A percentile compares a stretch with the other conserved stretches of the same genome.
These are phyloP conservation scores for Westerdykella aurantiaca DNA, from an alignment of 2,329 filamentous ascomycete genomes.

Conservation along the genomic window DNA sequence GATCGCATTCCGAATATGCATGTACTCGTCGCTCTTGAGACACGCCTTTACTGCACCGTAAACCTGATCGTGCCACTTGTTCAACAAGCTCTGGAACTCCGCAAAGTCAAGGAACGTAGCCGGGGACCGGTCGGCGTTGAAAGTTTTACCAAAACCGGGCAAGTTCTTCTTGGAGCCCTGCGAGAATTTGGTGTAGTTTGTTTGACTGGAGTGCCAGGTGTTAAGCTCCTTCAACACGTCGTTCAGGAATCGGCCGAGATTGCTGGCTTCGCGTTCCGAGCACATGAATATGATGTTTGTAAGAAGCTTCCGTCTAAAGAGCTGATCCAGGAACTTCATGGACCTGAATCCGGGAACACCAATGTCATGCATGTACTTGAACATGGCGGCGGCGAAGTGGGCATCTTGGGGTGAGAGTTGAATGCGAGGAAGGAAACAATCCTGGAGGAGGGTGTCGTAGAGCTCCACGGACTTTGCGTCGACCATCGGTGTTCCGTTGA, in stretches of 20 bases:
- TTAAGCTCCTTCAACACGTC: slow-evolving; percentile 74
- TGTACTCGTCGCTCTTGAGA: slow-evolving; percentile 80
- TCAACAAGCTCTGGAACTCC: slow-evolving; percentile 77
- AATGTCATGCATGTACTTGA: slow-evolving; percentile 80
- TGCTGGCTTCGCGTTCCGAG: slow-evolving; percentile 84
- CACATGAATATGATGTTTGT: slow-evolving; percentile 80
- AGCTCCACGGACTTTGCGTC: slow-evolving; percentile 55
- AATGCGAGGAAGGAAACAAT: slow-evolving; percentile 85
- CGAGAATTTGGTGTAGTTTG: slow-evolving; percentile 75
- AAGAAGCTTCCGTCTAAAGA: slow-evolving; percentile 79
- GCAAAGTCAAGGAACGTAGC: slow-evolving; percentile 72
- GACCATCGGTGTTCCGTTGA: slow-evolving; percentile 55
- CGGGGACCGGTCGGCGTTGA: slow-evolving; percentile 66
- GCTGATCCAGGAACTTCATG: slow-evolving; percentile 71
- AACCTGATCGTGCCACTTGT: slow-evolving; percentile 84
- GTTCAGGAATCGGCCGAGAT: slow-evolving; percentile 85
- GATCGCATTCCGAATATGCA: slow-evolving; percentile 95
- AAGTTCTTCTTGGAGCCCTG: slow-evolving; percentile 60
- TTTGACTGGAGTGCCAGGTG: slow-evolving; percentile 75
- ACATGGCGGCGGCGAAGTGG: slow-evolving; percentile 79
- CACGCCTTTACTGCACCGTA: slow-evolving; percentile 75
- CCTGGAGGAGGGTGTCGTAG: slow-evolving; percentile 74
- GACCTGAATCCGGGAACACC: slow-evolving; percentile 83
- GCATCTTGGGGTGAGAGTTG: slow-evolving; percentile 80
- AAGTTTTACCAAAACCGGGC: slow-evolving; percentile 70